Evolutionary conservation across 2,329 filamentous ascomycete genomes (phyloP).

Genomic region (Geosmithia putterillii): DNA sequence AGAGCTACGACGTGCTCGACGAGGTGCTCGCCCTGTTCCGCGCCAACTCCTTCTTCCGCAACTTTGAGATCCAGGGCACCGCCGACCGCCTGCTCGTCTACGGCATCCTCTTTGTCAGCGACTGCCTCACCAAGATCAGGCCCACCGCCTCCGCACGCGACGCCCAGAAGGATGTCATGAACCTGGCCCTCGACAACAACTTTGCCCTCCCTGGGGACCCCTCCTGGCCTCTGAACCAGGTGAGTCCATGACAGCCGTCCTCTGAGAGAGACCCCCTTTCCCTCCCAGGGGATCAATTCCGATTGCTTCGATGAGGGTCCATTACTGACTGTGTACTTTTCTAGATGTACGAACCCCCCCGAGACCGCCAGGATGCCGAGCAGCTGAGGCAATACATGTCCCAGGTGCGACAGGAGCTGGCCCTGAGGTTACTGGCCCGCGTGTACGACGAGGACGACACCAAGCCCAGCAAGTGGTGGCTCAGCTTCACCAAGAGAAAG

Average conservation of each 20-base stretch:
- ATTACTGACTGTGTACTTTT: background rate
- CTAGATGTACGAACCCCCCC: conserved; percentile 78
- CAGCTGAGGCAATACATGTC: conserved; percentile 77
- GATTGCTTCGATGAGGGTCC: too few species aligned
- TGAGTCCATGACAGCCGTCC: conserved; percentile 16
- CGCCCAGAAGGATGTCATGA: conserved; percentile 66
- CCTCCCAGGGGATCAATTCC: too few species aligned
- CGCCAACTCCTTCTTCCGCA: conserved; percentile 97
- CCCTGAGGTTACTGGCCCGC: conserved; percentile 66
- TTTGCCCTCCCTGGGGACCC: conserved; percentile 93
- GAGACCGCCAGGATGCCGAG: conserved; percentile 81
- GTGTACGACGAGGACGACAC: conserved; percentile 74
- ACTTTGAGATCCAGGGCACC: conserved; percentile 96
- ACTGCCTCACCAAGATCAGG: conserved; percentile 81
- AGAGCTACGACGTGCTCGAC: conserved; percentile 93
- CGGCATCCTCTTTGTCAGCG: conserved; percentile 88
- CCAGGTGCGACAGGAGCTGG: conserved; percentile 89
- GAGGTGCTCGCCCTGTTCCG: conserved; percentile 89
- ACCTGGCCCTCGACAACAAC: conserved; percentile 80
- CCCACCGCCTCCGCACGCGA: conserved; percentile 51
- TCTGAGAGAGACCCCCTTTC: too few species aligned
- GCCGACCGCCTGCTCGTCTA: conserved; percentile 93
- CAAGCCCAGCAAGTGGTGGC: conserved; percentile 79
- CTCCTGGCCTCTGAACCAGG: conserved; percentile 85
- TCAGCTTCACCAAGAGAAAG: conserved; percentile 98